These are phyloP conservation scores for Acrodontium crateriforme DNA, from an alignment of 2,329 filamentous ascomycete species.

Conservation along the genomic window DNA sequence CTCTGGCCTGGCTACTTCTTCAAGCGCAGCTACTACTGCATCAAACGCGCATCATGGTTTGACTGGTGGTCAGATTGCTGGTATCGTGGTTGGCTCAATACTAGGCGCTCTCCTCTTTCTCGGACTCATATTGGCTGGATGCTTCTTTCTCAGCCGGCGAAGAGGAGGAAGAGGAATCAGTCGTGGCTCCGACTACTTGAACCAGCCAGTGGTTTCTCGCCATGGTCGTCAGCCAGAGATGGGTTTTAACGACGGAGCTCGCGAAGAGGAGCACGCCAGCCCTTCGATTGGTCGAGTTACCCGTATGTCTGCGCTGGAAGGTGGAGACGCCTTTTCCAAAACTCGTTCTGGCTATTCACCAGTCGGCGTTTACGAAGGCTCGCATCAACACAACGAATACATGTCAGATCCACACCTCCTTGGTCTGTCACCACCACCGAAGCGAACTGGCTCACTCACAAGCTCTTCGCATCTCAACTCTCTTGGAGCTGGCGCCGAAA, in stretches of 20 bases:
- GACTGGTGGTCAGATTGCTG: slow-evolving; percentile 79
- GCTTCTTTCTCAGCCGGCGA: slow-evolving; percentile 45
- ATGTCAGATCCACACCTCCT: slow-evolving; percentile 41
- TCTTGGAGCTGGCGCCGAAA: slow-evolving; percentile 21
- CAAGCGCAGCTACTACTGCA: slow-evolving; percentile 17
- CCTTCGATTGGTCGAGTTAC: slow-evolving; percentile 66
- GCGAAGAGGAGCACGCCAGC: slow-evolving; percentile 16
- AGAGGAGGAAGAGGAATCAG: slow-evolving; percentile 38
- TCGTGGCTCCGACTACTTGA: slow-evolving; percentile 64
- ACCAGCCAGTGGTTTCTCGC: slow-evolving; percentile 61
- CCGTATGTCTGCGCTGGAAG: slow-evolving; percentile 88
- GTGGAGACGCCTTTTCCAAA: slow-evolving; percentile 26
- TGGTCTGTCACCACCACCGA: slow-evolving; percentile 39
- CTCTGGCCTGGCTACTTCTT: slow-evolving; percentile 9
- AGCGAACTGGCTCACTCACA: slow-evolving; percentile 77
- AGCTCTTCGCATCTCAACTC: slow-evolving; percentile 55
- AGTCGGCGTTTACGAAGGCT: no score
- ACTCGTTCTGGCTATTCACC: slow-evolving; percentile 36
- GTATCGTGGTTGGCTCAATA: slow-evolving; percentile 72
- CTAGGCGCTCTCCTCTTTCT: slow-evolving; percentile 56
- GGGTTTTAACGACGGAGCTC: slow-evolving; percentile 27
- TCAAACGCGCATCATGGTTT: slow-evolving; percentile 35
- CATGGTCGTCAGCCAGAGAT: slow-evolving; percentile 25
- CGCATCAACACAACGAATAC: no score
- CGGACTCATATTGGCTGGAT: slow-evolving; percentile 44